Base-by-base conservation (phyloP, 148 eudicot species). In the Diospyros lotus region DNA sequence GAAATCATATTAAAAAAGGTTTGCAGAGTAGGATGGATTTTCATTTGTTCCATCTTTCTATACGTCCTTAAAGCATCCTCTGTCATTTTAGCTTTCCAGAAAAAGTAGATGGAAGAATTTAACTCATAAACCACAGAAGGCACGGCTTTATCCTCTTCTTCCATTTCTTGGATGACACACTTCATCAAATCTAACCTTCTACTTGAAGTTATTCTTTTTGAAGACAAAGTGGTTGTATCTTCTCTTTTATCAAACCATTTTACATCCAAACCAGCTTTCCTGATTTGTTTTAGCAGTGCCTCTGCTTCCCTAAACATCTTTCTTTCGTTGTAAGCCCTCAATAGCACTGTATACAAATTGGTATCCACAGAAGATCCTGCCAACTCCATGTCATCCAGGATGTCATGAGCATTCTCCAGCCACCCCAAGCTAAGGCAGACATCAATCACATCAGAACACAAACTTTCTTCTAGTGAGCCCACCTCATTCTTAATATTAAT, bases 321-420 rank as follows among this genome's bases (percentile, higher is more conserved):
- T 67, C 71, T 72, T 72, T 51, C 71, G 81, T 80, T 62, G 80
- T 95, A 95, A 55, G 94, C 90, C 70, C 73, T 68, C 75, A 90
- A 79, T 64, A 95, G 81, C 54, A 81, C 81, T 76, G 73, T 73
- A 82, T 95, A 90, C 38, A 85, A 82, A 52, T 69, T 28, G 50
- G 66, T 10, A 9, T 77, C 87, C 60, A 84, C 28, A 6, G 79
- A 60, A 53, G 78, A 40, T 14, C 86, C 85, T 69, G 86, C 85
- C 50, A 68, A 70, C 58, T 84, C 87, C 83, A 92, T 81, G 76
- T 95, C 98, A 71, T 95, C 98, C 77, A 95, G 53, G 71, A 92
- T 90, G 75, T 95, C 97, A 81, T 95, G 98, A 50, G 97, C 97
- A 65, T 84, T 92, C 76, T 95, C 94, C 52, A 95, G 78, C 96